Evolutionary conservation across 306 rosid genomes (phyloP), one percentile per base, ranked within the genome.

Genomic region (Prunus fruticosa): DNA sequence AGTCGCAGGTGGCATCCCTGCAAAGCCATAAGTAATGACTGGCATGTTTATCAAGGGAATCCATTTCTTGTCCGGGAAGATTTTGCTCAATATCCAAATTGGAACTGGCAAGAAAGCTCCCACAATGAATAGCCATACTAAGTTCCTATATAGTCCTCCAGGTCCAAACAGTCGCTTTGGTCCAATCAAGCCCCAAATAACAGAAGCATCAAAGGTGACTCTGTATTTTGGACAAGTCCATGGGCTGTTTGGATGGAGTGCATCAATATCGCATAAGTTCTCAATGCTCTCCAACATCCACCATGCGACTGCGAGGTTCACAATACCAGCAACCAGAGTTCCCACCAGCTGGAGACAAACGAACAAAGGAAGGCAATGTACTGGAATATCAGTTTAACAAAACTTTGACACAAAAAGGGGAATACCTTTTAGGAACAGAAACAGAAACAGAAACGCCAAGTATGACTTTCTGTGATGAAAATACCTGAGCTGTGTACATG

Each of bases 171-270:
- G 80, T 43, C 98, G 70, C 79, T 52, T 80, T 2, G 99, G 99
- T 72, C 99, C 98, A 18, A 96, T 91, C 77, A 96, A 78, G 11
- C 99, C 99, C 99, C 99, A 96, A 70, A 92, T 92, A 3, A 96
- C 99, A 30, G 99, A 96, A 72, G 94, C 96, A 77, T 96, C 99
- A 51, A 96, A 96, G 16, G 98, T 92, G 63, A 96, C 99, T 78
- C 94, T 76, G 88, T 84, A 96, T 58, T 96, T 96, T 3, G 99
- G 99, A 77, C 99, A 96, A 43, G 99, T 96, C 99, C 99, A 96
- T 2, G 99, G 97, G 66, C 96, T 90, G 81, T 96, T 90, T 8
- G 89, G 89, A 62, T 84, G 96, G 20, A 71, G 73, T 16, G 80
- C 78, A 23, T 96, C 98, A 54, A 87, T 88, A 77, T 88, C 87